Base-by-base conservation (phyloP, 352 stramenopile genomes). In the Phytophthora melonis region DNA sequence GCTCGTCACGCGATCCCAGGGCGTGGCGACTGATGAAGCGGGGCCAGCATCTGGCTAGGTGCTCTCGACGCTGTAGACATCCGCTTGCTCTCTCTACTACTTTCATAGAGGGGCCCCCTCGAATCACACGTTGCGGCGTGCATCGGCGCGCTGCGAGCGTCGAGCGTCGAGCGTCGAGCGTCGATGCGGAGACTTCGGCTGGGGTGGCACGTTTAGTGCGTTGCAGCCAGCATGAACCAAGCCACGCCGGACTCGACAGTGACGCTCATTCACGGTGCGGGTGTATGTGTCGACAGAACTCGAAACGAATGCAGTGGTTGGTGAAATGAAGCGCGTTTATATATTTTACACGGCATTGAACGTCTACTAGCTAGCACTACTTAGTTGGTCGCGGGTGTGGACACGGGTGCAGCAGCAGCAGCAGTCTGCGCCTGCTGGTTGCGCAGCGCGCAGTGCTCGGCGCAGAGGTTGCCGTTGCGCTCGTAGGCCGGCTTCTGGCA, bases 401-500 rank as follows among this genome's bases (percentile, higher is more conserved):
- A 19, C 45, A 10, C 23, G 23, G 23, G 23, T 25, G 43, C 18
- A 11, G 58, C 23, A 9, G 50, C 27, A 16, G 39, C 30, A 34
- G 27, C 52, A 36, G 52, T 23, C 49, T 41, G 14, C 34, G 63
- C 52, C 54, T 47, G 41, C 49, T 74, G 68, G n/a, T 62, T 64
- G 25, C 56, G 62, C 47, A 63, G 68, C 47, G 61, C 55, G 54
- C 69, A 72, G 63, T 76, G 69, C 58, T 76, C 69, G 52, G 69
- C 63, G 41, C 83, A 90, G 6, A 87, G 66, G 61, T 90, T 87
- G 55, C 73, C 81, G 58, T 88, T 88, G 61, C 81, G 79, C 62
- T 87, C 80, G 68, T 87, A 90, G 43, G 81, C 83, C 9, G 83
- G 81, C 59, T 87, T 87, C 59, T 86, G 75, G 61, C 78, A 86